phyloP scores from a whole-genome alignment of 345 rosid species.

The Gossypium anomalum region DNA sequence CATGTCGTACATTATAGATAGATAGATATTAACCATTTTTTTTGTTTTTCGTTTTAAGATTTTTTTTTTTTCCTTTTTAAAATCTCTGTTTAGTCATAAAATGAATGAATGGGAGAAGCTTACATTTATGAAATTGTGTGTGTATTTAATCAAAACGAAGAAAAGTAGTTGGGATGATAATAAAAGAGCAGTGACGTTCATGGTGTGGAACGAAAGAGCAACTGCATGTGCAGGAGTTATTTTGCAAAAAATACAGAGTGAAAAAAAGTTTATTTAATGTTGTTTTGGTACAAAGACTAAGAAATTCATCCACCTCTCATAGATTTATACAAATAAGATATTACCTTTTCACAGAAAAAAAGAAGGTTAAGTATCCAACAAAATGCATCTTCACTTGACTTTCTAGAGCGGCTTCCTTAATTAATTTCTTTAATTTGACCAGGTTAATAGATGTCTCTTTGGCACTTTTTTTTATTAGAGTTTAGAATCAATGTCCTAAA shows the following conservation, averaged over 20 bases:
- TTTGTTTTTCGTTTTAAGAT: background rate
- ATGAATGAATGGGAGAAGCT: background rate
- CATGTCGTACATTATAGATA: background rate
- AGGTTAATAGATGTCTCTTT: too few species aligned
- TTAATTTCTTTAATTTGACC: too few species aligned
- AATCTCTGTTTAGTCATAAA: background rate
- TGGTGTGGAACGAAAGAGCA: background rate
- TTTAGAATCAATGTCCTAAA: too few species aligned
- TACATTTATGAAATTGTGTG: slow-evolving; percentile 5
- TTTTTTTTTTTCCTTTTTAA: background rate
- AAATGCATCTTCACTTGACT: background rate
- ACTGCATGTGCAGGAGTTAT: slow-evolving; percentile 5
- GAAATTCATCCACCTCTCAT: too few species aligned
- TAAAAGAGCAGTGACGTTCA: background rate
- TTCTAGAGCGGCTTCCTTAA: background rate
- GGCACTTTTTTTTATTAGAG: too few species aligned
- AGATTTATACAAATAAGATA: too few species aligned
- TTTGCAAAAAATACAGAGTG: background rate
- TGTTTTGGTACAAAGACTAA: too few species aligned
- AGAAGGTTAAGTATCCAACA: too few species aligned
- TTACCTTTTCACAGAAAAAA: background rate
- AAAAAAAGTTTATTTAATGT: background rate
- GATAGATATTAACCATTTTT: background rate
- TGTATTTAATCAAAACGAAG: background rate
- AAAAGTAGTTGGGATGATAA: background rate